Evolutionary conservation across 2,329 filamentous ascomycete genomes (phyloP).

Genomic region (Penicillium fuscoglaucum): DNA sequence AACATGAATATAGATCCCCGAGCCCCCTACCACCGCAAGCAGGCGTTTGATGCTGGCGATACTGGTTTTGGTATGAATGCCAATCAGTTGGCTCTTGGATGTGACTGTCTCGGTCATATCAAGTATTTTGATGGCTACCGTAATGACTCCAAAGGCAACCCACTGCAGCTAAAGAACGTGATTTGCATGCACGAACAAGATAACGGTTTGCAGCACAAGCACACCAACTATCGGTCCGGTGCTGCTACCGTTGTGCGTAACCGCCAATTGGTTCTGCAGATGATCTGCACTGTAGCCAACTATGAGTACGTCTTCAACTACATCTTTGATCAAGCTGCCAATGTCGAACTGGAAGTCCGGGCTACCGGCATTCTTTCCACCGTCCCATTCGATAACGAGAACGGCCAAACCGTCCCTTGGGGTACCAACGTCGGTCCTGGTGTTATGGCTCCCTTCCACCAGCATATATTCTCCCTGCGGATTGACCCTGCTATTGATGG

Average conservation of each 20-base stretch:
- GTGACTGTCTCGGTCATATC: constrained; percentile 69
- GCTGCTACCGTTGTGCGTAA: constrained; percentile 63
- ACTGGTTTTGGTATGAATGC: constrained; percentile 66
- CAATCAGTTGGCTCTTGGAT: constrained; percentile 68
- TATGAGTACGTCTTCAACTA: constrained; percentile 74
- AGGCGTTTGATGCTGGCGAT: constrained; percentile 70
- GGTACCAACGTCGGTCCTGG: constrained; percentile 69
- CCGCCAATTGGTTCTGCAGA: constrained; percentile 66
- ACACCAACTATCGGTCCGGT: constrained; percentile 69
- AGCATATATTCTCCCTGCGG: constrained; percentile 72
- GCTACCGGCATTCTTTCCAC: constrained; percentile 69
- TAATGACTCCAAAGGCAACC: constrained; percentile 60
- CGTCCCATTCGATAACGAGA: constrained; percentile 61
- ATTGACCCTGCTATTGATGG: constrained; percentile 64
- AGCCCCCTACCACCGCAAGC: constrained; percentile 67
- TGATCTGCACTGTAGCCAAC: constrained; percentile 70
- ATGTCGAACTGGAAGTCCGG: constrained; percentile 66
- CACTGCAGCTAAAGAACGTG: constrained; percentile 63
- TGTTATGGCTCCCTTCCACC: constrained; percentile 69
- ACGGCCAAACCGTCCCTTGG: constrained; percentile 63
- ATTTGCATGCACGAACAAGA: constrained; percentile 72
- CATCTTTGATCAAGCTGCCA: constrained; percentile 70
- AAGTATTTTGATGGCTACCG: constrained; percentile 64
- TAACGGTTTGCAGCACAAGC: constrained; percentile 68
- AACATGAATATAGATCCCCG: constrained; percentile 62